Evolutionary conservation across 1,284 basidiomycete genomes (phyloP).

Genomic region (Grifola frondosa): DNA sequence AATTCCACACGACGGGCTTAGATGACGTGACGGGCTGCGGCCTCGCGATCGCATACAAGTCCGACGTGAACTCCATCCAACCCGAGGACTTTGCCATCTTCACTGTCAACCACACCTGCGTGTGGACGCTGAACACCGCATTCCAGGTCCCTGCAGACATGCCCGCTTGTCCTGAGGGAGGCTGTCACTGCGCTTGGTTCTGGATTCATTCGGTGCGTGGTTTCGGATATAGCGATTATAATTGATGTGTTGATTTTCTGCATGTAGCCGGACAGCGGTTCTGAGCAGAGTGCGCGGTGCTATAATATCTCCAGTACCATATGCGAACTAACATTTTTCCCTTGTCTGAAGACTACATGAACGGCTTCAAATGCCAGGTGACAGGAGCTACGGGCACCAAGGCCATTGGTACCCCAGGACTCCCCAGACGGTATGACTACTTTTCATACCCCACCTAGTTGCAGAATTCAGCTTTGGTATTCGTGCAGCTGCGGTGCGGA

Average conservation of each 20-base stretch:
- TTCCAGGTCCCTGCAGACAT: constrained; percentile 64
- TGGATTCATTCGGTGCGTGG: constrained; percentile 64
- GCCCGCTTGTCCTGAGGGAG: constrained; percentile 65
- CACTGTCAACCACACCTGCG: constrained; percentile 70
- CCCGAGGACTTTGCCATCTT: constrained; percentile 74
- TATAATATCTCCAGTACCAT: too few species aligned
- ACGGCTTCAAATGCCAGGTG: constrained; percentile 71
- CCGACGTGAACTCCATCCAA: constrained; percentile 48
- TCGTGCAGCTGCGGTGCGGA: constrained; percentile 59
- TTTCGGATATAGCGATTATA: too few species aligned
- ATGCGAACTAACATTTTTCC: neutral
- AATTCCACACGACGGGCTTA: constrained; percentile 54
- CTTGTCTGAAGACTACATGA: constrained; percentile 61
- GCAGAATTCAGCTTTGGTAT: constrained; percentile 24
- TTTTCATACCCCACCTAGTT: neutral
- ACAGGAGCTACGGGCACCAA: constrained; percentile 52
- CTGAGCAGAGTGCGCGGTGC: constrained; percentile 44
- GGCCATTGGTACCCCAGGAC: constrained; percentile 45
- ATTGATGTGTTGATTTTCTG: neutral
- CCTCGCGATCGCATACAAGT: constrained; percentile 71
- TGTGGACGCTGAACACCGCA: constrained; percentile 64
- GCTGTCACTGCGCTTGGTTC: constrained; percentile 70
- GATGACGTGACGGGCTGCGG: constrained; percentile 63
- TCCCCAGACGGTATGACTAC: constrained; percentile 14
- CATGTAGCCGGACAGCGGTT: constrained; percentile 39